Conservation (phyloP, 2,329 filamentous ascomycete species). For the Hymenotorrendiella dingleyae region DNA sequence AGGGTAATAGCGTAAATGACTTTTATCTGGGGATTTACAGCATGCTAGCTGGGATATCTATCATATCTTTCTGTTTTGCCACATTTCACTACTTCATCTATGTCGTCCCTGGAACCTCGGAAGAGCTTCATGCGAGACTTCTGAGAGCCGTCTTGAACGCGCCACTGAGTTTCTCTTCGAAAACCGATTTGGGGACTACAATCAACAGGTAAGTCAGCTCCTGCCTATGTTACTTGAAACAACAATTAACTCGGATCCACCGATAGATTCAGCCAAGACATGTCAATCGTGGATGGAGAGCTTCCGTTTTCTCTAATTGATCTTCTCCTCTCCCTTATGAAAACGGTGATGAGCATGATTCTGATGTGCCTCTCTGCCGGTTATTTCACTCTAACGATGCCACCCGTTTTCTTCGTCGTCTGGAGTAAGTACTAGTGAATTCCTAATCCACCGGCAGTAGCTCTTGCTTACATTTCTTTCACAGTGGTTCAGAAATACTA, state of each 20-base stretch:
- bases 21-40: constrained; percentile 16
- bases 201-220: no score
- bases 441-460: constrained; percentile 49
- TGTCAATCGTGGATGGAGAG: background rate
- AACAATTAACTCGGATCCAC: no score
- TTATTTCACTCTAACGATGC: constrained; percentile 1
- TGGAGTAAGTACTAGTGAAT: constrained; percentile 41
- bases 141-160: constrained; percentile 39
- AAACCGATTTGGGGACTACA: constrained; percentile 35
- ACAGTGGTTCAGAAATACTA: constrained; percentile 32
- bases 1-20: constrained; percentile 19
- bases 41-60: constrained; percentile 22
- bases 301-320: constrained; percentile 2
- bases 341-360: constrained; percentile 28
- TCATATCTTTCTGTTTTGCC: constrained; percentile 9
- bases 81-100: constrained; percentile 40
- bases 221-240: no score
- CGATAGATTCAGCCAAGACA: background rate
- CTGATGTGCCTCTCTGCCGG: background rate
- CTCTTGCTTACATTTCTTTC: constrained; percentile 54
- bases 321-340: constrained; percentile 27
- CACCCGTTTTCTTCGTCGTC: constrained; percentile 29
- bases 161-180: constrained; percentile 37
- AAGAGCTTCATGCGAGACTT: constrained; percentile 41
- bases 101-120: constrained; percentile 48